Conservation (phyloP, 2,329 filamentous ascomycete genomes). For the Hypoxylon sp. region DNA sequence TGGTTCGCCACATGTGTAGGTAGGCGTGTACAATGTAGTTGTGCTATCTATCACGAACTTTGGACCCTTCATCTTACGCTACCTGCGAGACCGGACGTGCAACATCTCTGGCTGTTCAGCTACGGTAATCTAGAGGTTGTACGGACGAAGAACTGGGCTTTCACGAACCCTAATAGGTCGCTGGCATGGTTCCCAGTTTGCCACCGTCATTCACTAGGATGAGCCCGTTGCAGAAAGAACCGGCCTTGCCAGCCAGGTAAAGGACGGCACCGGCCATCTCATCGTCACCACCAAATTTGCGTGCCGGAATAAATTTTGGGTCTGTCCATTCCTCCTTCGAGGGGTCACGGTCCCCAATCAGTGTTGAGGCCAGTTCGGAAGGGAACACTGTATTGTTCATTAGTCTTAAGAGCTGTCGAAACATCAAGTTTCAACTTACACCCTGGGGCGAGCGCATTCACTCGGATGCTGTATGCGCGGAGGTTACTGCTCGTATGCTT, state of each 20-base stretch:
- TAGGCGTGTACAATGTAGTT: conserved; percentile 12
- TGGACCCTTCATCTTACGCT: conserved; percentile 12
- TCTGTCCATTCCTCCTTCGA: conserved; percentile 40
- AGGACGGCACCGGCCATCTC: conserved; percentile 48
- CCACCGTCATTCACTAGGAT: conserved; percentile 49
- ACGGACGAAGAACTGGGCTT: background rate
- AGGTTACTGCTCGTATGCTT: conserved; percentile 48
- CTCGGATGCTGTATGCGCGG: conserved; percentile 44
- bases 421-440: conserved; percentile 39
- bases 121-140: background rate
- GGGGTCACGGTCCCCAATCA: conserved; percentile 43
- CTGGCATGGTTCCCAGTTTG: conserved; percentile 42
- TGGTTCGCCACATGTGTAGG: conserved; percentile 6
- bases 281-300: conserved; percentile 47
- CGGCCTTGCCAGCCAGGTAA: conserved; percentile 49
- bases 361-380: conserved; percentile 37
- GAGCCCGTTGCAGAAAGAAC: conserved; percentile 48
- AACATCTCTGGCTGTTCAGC: conserved; percentile 4
- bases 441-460: conserved; percentile 49
- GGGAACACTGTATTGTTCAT: conserved; percentile 45
- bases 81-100: conserved; percentile 5
- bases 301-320: conserved; percentile 43
- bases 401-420: background rate
- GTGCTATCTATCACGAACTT: conserved; percentile 21
- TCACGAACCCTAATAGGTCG: conserved; percentile 40